A percentile compares a stretch with the other conserved stretches of the same genome.
These are phyloP conservation scores for Platismatia glauca DNA, from an alignment of 495 filamentous ascomycete species.

Conservation along the genomic window DNA sequence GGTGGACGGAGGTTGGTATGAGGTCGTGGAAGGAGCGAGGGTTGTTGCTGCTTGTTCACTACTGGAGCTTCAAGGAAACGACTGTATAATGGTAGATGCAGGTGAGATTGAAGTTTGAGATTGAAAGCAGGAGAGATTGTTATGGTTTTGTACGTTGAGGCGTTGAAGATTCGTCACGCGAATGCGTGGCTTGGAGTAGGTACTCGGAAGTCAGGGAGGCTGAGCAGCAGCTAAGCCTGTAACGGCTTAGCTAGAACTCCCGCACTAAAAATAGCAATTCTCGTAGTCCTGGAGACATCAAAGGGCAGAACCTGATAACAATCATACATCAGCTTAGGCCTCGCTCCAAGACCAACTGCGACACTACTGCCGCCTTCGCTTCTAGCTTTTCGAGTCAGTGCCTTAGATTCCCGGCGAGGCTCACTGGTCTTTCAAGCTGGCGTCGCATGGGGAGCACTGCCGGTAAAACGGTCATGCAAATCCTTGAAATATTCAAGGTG, in stretches of 20 bases:
- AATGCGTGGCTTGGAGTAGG: background rate
- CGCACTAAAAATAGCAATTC: background rate
- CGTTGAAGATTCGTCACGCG: conserved; percentile 1
- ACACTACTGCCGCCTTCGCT: too few species aligned
- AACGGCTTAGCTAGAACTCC: background rate
- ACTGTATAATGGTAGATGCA: background rate
- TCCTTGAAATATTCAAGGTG: too few species aligned
- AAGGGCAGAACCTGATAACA: too few species aligned
- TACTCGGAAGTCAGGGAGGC: background rate
- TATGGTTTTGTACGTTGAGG: background rate
- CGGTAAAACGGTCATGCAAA: too few species aligned
- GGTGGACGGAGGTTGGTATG: background rate
- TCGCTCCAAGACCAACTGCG: too few species aligned
- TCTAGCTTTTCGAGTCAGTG: too few species aligned
- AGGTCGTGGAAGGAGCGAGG: background rate
- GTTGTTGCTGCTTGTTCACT: background rate
- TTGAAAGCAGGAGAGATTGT: background rate
- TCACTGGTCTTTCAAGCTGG: too few species aligned
- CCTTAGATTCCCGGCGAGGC: too few species aligned
- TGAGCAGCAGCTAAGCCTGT: background rate
- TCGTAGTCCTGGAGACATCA: background rate
- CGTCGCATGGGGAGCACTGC: too few species aligned
- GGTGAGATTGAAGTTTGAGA: background rate
- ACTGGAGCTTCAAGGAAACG: background rate
- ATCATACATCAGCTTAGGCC: too few species aligned